A percentile compares a stretch with the other conserved stretches of the same genome.
phyloP scores from a whole-genome alignment of 352 stramenopile genomes.

The Globisporangium barbulae region DNA sequence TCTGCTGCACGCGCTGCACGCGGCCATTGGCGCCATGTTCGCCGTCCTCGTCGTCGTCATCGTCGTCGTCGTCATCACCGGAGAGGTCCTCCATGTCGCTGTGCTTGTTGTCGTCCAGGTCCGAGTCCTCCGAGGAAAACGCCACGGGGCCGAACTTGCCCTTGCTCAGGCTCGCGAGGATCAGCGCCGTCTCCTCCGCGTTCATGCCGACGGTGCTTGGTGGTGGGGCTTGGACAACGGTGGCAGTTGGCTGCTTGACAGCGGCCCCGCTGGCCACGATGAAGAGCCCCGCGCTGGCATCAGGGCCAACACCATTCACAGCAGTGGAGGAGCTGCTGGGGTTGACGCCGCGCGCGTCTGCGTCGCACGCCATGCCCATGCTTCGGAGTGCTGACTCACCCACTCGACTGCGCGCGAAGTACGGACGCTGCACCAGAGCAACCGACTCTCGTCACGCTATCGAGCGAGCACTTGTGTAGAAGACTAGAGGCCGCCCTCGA shows the following conservation, averaged over 20 bases:
- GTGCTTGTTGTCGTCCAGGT: slow-evolving; percentile 35
- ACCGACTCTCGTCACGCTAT: slow-evolving; percentile 6
- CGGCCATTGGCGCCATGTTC: slow-evolving; percentile 27
- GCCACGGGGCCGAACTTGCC: slow-evolving; percentile 30
- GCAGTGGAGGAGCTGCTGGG: slow-evolving; percentile 8
- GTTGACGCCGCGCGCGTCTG: slow-evolving; percentile 34
- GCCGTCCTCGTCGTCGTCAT: slow-evolving; percentile 28
- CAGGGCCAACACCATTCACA: neutral
- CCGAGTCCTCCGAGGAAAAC: slow-evolving; percentile 12
- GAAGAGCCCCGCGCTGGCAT: neutral
- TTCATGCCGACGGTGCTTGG: slow-evolving; percentile 36
- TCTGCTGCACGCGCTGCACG: slow-evolving; percentile 58
- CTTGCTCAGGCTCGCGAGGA: slow-evolving; percentile 82
- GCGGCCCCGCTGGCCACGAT: slow-evolving; percentile 8
- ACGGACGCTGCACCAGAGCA: neutral
- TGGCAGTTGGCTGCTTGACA: neutral
- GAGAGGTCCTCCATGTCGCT: slow-evolving; percentile 51
- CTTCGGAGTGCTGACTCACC: neutral
- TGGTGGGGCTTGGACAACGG: neutral
- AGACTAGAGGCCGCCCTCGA: neutral
- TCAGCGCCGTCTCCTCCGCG: slow-evolving; percentile 83
- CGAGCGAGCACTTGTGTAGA: slow-evolving; percentile 2
- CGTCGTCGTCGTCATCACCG: slow-evolving; percentile 29
- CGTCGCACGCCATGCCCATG: slow-evolving; percentile 72
- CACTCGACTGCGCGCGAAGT: slow-evolving; percentile 10